Conservation (phyloP, 306 rosid species). For the Trichosanthes cucumerina region DNA sequence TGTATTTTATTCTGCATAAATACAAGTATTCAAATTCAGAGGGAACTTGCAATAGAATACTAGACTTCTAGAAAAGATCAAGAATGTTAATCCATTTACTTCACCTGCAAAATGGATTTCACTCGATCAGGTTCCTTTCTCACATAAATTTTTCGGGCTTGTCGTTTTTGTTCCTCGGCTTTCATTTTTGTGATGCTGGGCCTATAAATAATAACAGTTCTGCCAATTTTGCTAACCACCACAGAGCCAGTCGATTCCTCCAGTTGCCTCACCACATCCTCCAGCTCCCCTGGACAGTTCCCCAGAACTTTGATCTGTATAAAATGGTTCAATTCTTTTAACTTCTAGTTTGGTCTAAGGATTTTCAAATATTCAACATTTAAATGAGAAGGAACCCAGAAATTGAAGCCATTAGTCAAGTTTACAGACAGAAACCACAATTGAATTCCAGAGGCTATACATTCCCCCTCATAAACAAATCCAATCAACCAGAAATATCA, state of each 20-base stretch:
- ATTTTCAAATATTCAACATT: not conserved
- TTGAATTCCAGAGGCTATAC: not conserved
- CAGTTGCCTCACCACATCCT: slow-evolving; percentile 52
- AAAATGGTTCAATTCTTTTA: not conserved
- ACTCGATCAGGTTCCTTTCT: slow-evolving; percentile 26
- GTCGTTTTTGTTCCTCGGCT: slow-evolving; percentile 71
- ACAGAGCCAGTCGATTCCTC: slow-evolving; percentile 44
- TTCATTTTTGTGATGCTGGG: slow-evolving; percentile 80
- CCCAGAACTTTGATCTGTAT: slow-evolving; percentile 70
- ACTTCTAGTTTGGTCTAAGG: not conserved
- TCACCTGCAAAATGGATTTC: slow-evolving; percentile 24
- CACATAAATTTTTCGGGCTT: slow-evolving; percentile 26
- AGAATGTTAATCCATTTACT: slow-evolving; percentile 4
- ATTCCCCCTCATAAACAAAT: not conserved
- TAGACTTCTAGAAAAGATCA: not conserved
- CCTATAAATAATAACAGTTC: slow-evolving; percentile 63
- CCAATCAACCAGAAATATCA: not conserved
- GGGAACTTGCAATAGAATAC: not conserved
- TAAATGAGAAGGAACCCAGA: not conserved
- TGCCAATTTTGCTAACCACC: slow-evolving; percentile 60
- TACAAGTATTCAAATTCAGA: not conserved
- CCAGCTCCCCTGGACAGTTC: slow-evolving; percentile 80
- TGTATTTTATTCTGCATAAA: slow-evolving; percentile 35
- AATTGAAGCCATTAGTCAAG: not conserved
- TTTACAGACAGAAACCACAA: not conserved